Evolutionary conservation across 192 early-diverging fungal genomes (phyloP).

Genomic region (Coemansia furcata): DNA sequence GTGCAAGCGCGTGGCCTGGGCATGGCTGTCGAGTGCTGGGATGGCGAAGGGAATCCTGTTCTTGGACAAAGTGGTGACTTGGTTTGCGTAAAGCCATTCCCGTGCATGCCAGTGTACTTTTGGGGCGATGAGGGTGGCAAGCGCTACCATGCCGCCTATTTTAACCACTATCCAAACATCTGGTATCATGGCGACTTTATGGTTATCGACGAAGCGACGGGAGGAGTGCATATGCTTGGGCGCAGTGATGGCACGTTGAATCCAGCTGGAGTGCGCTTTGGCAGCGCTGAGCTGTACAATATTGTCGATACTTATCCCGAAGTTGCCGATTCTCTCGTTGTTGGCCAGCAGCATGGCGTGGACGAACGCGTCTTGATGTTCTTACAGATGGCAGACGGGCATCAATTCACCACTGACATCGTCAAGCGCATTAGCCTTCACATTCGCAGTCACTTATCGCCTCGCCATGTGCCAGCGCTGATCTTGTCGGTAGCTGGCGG

Average conservation of each 20-base stretch:
- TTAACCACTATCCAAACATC: constrained; percentile 74
- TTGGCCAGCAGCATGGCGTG: constrained; percentile 81
- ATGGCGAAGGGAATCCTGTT: constrained; percentile 57
- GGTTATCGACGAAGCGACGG: constrained; percentile 75
- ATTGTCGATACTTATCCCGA: constrained; percentile 79
- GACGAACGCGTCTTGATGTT: constrained; percentile 95
- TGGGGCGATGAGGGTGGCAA: constrained; percentile 74
- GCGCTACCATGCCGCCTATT: constrained; percentile 89
- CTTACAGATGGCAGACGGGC: constrained; percentile 72
- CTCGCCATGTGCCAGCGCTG: constrained; percentile 88
- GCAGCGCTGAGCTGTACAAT: constrained; percentile 93
- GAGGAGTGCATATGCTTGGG: constrained; percentile 94
- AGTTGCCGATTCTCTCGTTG: constrained; percentile 82
- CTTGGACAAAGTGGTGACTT: constrained; percentile 80
- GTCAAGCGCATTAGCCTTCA: constrained; percentile 68
- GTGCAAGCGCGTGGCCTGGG: constrained; percentile 91
- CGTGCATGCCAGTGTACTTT: constrained; percentile 96
- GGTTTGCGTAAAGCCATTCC: constrained; percentile 92
- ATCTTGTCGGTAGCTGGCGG: constrained; percentile 70
- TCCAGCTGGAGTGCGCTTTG: constrained; percentile 90
- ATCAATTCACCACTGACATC: constrained; percentile 59
- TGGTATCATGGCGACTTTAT: constrained; percentile 99
- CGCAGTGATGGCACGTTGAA: constrained; percentile 91
- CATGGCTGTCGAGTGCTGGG: constrained; percentile 95
- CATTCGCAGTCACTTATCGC: constrained; percentile 82